Evolutionary conservation across 208 protist species (phyloP).

Genomic region (Acanthamoeba triangularis): DNA sequence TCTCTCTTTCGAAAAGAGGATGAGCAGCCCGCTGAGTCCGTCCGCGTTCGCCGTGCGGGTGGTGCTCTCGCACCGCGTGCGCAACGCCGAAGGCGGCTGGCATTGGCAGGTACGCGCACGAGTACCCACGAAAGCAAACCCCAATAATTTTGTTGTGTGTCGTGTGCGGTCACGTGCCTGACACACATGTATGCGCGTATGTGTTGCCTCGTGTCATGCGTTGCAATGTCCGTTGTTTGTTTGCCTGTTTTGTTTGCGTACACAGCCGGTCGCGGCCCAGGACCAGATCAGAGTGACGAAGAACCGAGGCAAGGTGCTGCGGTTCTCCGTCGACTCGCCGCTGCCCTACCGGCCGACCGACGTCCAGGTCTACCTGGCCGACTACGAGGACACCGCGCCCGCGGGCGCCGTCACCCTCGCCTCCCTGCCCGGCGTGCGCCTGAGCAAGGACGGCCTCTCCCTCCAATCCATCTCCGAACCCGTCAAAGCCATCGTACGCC

Average conservation of each 20-base stretch:
- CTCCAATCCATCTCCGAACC: constrained; percentile 20
- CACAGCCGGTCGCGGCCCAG: background rate
- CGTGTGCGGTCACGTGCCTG: background rate
- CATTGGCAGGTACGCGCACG: background rate
- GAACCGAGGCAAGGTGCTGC: constrained; percentile 34
- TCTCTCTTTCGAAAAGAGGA: too few species aligned
- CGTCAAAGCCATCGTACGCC: background rate
- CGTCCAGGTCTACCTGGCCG: background rate
- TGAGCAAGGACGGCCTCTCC: background rate
- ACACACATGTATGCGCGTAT: background rate
- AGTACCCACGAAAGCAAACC: background rate
- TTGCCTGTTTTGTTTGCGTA: background rate
- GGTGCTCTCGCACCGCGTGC: constrained; percentile 33
- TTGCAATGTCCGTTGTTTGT: background rate
- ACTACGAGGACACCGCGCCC: background rate
- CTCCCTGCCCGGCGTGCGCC: background rate
- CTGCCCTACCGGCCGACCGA: constrained; percentile 21
- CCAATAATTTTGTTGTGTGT: background rate
- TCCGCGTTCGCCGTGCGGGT: background rate
- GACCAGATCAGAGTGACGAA: constrained; percentile 29
- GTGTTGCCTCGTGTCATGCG: background rate
- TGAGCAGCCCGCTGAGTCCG: background rate
- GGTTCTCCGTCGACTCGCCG: background rate
- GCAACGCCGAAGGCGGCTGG: constrained; percentile 40
- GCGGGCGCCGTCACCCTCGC: background rate